These are phyloP conservation scores for Cutaneotrichosporon cavernicola DNA, from an alignment of 1,284 basidiomycete species.

Conservation along the genomic window DNA sequence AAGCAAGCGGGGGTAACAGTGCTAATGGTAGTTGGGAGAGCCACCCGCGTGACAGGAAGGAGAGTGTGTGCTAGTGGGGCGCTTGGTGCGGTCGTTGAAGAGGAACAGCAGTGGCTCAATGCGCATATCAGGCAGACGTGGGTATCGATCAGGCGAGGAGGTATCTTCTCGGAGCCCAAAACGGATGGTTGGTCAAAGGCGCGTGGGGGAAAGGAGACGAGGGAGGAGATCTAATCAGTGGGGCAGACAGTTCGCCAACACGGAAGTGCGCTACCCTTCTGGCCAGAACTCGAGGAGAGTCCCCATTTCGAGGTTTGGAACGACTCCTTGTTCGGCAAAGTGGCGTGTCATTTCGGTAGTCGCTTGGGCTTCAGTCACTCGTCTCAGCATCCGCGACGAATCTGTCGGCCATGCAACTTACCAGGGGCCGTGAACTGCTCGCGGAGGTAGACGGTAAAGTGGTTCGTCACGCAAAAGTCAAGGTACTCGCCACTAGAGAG, in stretches of 20 bases:
- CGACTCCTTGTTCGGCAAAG: conserved; percentile 2
- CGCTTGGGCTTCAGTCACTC: conserved; percentile 7
- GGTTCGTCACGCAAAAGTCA: conserved; percentile 1
- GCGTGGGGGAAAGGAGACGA: not conserved
- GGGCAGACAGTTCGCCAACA: not conserved
- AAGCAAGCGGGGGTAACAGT: not conserved
- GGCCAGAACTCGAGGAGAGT: conserved; percentile 3
- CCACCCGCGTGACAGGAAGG: not conserved
- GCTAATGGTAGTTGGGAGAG: not conserved
- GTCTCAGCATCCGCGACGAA: not conserved
- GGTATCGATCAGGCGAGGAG: not conserved
- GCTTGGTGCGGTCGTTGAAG: not conserved
- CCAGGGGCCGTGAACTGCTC: not conserved
- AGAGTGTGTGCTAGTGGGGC: not conserved
- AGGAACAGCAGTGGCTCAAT: not conserved
- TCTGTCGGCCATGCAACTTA: not conserved
- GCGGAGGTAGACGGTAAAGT: not conserved
- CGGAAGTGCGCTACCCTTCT: not conserved
- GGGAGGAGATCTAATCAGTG: not conserved
- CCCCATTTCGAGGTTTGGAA: not conserved
- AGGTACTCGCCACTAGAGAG: not conserved
- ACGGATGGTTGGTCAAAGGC: not conserved
- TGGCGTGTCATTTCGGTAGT: conserved; percentile 7
- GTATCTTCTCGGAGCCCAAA: conserved; percentile 1
- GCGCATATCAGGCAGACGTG: not conserved